Percentiles rank a stretch among this genome's conserved stretches.
Evolutionary conservation across 495 filamentous ascomycete genomes (phyloP).

Genomic region (Aspergillus ellipticus): DNA sequence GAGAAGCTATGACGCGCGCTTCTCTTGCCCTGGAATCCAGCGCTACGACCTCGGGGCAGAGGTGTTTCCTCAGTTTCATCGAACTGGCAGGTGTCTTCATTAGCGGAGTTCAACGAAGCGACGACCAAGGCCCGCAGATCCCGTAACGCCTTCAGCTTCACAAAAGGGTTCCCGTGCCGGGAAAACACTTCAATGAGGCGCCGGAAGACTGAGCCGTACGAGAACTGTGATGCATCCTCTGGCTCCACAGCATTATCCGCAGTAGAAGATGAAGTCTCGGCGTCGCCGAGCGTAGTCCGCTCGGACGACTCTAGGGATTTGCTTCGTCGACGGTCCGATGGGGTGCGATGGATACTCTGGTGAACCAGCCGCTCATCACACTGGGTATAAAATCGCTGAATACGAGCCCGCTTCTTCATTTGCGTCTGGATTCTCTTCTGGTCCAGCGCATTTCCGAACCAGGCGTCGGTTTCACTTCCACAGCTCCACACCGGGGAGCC

Average conservation of each 20-base stretch:
- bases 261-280: background rate
- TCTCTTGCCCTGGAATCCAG: constrained; percentile 17
- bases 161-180: constrained; percentile 81
- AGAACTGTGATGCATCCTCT: constrained; percentile 46
- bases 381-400: constrained; percentile 43
- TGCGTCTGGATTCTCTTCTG: constrained; percentile 74
- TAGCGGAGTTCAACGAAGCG: constrained; percentile 62
- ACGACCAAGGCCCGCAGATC: constrained; percentile 80
- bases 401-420: constrained; percentile 58
- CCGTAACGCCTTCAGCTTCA: constrained; percentile 78
- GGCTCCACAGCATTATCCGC: background rate
- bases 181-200: constrained; percentile 82
- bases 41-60: constrained; percentile 10
- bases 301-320: constrained; percentile 27
- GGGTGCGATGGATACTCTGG: constrained; percentile 22
- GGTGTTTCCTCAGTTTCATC: constrained; percentile 29
- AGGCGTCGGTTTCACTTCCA: constrained; percentile 87
- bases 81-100: constrained; percentile 30
- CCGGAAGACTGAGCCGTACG: constrained; percentile 71
- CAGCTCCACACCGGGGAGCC: constrained; percentile 78
- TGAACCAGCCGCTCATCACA: constrained; percentile 34
- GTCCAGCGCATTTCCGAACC: constrained; percentile 73
- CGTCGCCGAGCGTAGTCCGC: background rate
- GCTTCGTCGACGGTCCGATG: constrained; percentile 29
- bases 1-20: constrained; percentile 37